phyloP scores from a whole-genome alignment of 495 filamentous ascomycete genomes.

The Daldinia caldariorum region DNA sequence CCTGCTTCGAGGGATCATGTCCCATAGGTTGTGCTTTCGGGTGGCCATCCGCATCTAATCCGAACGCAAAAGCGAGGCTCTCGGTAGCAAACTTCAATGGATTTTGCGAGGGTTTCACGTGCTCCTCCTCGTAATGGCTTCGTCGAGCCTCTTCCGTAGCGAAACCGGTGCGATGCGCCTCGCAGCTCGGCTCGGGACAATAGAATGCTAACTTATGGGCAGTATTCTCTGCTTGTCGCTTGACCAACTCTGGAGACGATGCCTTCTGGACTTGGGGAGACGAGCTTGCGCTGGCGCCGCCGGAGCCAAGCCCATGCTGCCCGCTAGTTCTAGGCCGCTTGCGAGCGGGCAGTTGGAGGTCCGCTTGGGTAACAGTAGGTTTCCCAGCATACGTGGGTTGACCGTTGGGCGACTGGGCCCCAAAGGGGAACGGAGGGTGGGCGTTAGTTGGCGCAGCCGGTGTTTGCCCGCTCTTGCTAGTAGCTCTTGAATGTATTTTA shows the following conservation, averaged over 20 bases:
- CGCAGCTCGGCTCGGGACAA: conserved; percentile 60
- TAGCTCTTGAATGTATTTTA: conserved; percentile 57
- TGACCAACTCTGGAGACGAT: conserved; percentile 57
- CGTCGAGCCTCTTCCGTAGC: conserved; percentile 62
- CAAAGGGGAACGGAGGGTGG: conserved; percentile 73
- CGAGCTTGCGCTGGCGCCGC: conserved; percentile 47
- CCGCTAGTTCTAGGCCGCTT: conserved; percentile 63
- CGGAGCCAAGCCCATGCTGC: conserved; percentile 40
- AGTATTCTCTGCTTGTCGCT: conserved; percentile 53
- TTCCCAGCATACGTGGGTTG: conserved; percentile 66
- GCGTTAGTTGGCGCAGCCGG: conserved; percentile 71
- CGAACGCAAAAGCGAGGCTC: conserved; percentile 54
- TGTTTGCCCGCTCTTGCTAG: conserved; percentile 56
- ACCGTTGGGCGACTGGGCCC: conserved; percentile 75
- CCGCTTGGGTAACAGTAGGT: conserved; percentile 57
- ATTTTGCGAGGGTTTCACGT: conserved; percentile 62
- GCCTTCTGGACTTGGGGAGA: conserved; percentile 61
- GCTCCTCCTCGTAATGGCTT: conserved; percentile 63
- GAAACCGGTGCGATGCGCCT: conserved; percentile 60
- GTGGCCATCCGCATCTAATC: conserved; percentile 60
- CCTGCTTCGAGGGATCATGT: conserved; percentile 54
- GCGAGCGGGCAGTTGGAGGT: conserved; percentile 62
- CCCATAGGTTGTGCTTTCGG: conserved; percentile 46
- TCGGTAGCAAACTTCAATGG: conserved; percentile 62
- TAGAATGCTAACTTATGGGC: conserved; percentile 51